These are phyloP conservation scores for Pluteus cervinus DNA, from an alignment of 768 basidiomycete genomes.

Conservation along the genomic window DNA sequence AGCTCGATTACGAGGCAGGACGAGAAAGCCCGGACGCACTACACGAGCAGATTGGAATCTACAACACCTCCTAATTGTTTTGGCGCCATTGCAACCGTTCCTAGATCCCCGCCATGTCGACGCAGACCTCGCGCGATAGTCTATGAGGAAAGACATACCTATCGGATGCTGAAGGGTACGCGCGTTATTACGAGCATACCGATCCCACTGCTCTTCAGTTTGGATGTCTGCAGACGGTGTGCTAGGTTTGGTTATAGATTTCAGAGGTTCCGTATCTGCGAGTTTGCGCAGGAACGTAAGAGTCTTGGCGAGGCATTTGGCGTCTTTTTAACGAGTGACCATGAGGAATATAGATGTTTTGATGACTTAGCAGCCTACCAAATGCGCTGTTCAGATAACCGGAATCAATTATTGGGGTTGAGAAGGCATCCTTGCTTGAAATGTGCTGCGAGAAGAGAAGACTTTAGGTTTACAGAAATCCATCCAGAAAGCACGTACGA, in stretches of 20 bases:
- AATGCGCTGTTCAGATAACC: not conserved
- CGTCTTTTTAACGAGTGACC: not conserved
- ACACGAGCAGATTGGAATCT: not conserved
- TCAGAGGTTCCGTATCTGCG: not conserved
- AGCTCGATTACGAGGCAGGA: constrained; percentile 1
- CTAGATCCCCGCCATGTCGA: too few species aligned
- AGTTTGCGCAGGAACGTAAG: not conserved
- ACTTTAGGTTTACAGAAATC: not conserved
- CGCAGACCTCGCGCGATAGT: too few species aligned
- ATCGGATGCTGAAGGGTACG: too few species aligned
- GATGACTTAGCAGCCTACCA: not conserved
- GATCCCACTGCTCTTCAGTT: constrained; percentile 6
- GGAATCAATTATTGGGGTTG: not conserved
- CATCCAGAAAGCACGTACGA: not conserved
- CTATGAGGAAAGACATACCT: too few species aligned
- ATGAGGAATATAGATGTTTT: not conserved
- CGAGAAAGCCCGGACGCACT: constrained; percentile 3
- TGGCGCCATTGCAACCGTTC: not conserved
- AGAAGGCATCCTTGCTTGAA: not conserved
- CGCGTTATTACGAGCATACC: too few species aligned
- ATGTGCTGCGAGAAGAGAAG: not conserved
- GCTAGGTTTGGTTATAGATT: not conserved
- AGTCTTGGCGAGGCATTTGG: not conserved
- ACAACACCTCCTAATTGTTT: not conserved
- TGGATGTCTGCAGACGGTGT: constrained; percentile 2